A percentile compares a stretch with the other conserved stretches of the same genome.
phyloP scores from a whole-genome alignment of 331 rosid genomes.

The Phaseolus coccineus region DNA sequence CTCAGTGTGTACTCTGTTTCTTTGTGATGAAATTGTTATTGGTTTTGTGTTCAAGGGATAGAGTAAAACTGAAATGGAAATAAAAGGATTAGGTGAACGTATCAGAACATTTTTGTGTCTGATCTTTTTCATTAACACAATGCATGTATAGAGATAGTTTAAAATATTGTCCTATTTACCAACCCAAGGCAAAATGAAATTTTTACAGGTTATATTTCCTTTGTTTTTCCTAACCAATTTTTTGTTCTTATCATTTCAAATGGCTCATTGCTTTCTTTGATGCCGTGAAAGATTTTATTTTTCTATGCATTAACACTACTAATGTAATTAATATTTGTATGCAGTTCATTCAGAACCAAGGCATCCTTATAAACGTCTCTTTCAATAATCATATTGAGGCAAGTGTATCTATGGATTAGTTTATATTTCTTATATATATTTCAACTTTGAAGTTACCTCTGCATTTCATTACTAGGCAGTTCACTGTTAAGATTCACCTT shows the following conservation, averaged over 20 bases:
- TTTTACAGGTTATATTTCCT: slow-evolving; percentile 65
- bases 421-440: background rate
- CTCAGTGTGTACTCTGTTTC: background rate
- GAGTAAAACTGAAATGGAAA: background rate
- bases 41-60: background rate
- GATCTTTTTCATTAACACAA: slow-evolving; percentile 12
- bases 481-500: background rate
- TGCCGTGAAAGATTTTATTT: slow-evolving; percentile 10
- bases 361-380: slow-evolving; percentile 74
- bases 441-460: background rate
- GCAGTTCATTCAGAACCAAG: slow-evolving; percentile 81
- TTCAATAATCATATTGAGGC: slow-evolving; percentile 79
- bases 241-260: background rate
- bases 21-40: slow-evolving; percentile 3
- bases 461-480: slow-evolving; percentile 3
- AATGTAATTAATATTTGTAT: slow-evolving; percentile 21
- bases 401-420: slow-evolving; percentile 42
- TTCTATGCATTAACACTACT: slow-evolving; percentile 25
- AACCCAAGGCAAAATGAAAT: slow-evolving; percentile 47
- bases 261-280: slow-evolving; percentile 12
- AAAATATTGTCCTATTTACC: background rate
- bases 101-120: too few species aligned
- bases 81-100: background rate
- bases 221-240: background rate
- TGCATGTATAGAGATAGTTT: background rate